Percentiles rank a stretch among this genome's conserved stretches.
Evolutionary conservation across 2,329 filamentous ascomycete species (phyloP).

Genomic region (Trichothecium roseum): DNA sequence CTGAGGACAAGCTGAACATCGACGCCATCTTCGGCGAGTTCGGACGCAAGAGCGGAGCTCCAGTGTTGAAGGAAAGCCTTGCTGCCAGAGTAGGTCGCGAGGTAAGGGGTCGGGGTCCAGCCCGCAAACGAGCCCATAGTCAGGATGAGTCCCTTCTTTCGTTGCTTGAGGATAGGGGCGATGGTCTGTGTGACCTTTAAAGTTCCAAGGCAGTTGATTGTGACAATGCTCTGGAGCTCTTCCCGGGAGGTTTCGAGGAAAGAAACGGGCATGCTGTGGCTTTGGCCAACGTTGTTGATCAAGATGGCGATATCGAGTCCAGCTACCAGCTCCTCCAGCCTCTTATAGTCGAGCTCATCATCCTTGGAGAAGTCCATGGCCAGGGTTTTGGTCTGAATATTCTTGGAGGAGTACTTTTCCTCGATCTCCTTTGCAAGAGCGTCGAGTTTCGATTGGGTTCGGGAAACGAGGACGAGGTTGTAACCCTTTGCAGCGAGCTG

Average conservation of each 20-base stretch:
- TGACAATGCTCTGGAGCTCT: constrained; percentile 84
- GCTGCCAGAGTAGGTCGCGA: constrained; percentile 94
- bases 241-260: constrained; percentile 70
- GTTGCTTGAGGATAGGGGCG: constrained; percentile 72
- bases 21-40: constrained; percentile 71
- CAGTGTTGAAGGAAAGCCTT: constrained; percentile 98
- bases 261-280: constrained; percentile 83
- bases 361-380: constrained; percentile 89
- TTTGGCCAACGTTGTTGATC: constrained; percentile 94
- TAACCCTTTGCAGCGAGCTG: constrained; percentile 87
- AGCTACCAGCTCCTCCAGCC: constrained; percentile 56
- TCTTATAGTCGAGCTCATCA: constrained; percentile 68
- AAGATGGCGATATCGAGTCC: constrained; percentile 76
- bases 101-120: constrained; percentile 78
- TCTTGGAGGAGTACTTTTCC: constrained; percentile 49
- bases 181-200: constrained; percentile 80
- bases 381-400: constrained; percentile 63
- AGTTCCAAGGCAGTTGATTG: constrained; percentile 88
- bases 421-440: constrained; percentile 66
- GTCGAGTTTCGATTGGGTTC: constrained; percentile 86
- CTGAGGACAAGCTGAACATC: constrained; percentile 86
- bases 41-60: constrained; percentile 76
- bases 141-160: constrained; percentile 79
- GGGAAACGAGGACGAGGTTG: constrained; percentile 90
- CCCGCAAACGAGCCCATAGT: constrained; percentile 98